phyloP scores from a whole-genome alignment of 2,329 filamentous ascomycete species.

The Dactylellina sp. region DNA sequence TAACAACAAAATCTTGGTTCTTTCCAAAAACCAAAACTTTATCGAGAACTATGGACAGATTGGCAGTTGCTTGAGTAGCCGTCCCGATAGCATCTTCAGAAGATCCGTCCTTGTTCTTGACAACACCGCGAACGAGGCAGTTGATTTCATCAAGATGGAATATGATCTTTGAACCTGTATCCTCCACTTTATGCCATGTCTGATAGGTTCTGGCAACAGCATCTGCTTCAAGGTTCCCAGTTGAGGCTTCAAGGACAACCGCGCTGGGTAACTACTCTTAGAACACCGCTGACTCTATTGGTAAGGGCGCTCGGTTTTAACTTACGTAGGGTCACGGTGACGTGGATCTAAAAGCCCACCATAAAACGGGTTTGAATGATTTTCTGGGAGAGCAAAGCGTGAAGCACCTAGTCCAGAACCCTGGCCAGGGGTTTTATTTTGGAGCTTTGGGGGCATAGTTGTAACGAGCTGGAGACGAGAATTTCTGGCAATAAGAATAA shows the following conservation, averaged over 20 bases:
- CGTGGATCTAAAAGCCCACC: slow-evolving; percentile 10
- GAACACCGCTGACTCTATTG: too few relatives aligned
- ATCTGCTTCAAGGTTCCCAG: slow-evolving; percentile 14
- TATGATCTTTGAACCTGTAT: slow-evolving; percentile 38
- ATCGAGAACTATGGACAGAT: slow-evolving; percentile 36
- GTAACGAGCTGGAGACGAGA: too few relatives aligned
- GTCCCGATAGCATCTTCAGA: background rate
- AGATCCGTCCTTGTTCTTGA: slow-evolving; percentile 27
- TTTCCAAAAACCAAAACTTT: slow-evolving; percentile 31
- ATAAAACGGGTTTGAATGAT: slow-evolving; percentile 6
- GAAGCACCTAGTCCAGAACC: too few relatives aligned
- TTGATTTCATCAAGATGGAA: slow-evolving; percentile 41
- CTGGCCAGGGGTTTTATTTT: slow-evolving; percentile 1
- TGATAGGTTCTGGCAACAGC: slow-evolving; percentile 28
- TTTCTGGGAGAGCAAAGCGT: background rate
- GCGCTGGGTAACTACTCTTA: too few relatives aligned
- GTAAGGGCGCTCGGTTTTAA: background rate
- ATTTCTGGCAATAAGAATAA: too few relatives aligned
- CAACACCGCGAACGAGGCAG: slow-evolving; percentile 24
- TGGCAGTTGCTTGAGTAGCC: slow-evolving; percentile 8
- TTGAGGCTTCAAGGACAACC: slow-evolving; percentile 15
- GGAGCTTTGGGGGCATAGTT: slow-evolving; percentile 7
- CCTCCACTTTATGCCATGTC: slow-evolving; percentile 32
- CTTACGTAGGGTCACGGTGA: slow-evolving; percentile 38
- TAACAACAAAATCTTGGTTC: slow-evolving; percentile 18